These are phyloP conservation scores for Vitis hybrid DNA, from an alignment of 177 flowering plant species.

Conservation along the genomic window DNA sequence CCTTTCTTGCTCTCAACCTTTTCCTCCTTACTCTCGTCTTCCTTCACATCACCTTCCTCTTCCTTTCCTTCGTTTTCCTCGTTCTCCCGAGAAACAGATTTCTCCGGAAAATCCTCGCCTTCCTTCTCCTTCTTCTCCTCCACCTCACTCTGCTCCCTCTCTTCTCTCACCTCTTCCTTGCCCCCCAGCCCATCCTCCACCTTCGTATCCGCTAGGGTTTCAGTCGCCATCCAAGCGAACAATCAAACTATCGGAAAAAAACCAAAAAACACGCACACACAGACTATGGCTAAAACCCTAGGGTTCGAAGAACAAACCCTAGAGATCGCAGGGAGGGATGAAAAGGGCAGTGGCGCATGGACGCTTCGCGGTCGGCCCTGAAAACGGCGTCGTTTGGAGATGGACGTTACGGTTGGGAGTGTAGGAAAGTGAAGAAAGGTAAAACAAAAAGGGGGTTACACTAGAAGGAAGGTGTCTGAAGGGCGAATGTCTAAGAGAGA, in stretches of 20 bases:
- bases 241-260: neutral
- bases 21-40: constrained; percentile 16
- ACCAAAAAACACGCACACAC: neutral
- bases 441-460: neutral
- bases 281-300: constrained; percentile 21
- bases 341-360: too few relatives aligned
- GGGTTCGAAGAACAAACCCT: constrained; percentile 14
- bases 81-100: constrained; percentile 6
- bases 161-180: constrained; percentile 2
- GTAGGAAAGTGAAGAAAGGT: neutral
- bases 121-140: constrained; percentile 5
- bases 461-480: neutral
- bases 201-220: constrained; percentile 43
- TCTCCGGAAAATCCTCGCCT: neutral
- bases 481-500: neutral
- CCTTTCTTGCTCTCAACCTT: constrained; percentile 7
- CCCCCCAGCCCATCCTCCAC: constrained; percentile 18
- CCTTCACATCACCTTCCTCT: constrained; percentile 11
- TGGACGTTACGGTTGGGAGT: neutral
- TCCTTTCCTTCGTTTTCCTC: constrained; percentile 7
- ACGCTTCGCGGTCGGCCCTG: neutral
- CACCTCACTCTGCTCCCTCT: neutral
- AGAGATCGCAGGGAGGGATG: neutral
- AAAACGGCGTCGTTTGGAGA: neutral
- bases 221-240: constrained; percentile 36